Evolutionary conservation across 495 filamentous ascomycete genomes (phyloP).

Genomic region (Penicillium turbatum): DNA sequence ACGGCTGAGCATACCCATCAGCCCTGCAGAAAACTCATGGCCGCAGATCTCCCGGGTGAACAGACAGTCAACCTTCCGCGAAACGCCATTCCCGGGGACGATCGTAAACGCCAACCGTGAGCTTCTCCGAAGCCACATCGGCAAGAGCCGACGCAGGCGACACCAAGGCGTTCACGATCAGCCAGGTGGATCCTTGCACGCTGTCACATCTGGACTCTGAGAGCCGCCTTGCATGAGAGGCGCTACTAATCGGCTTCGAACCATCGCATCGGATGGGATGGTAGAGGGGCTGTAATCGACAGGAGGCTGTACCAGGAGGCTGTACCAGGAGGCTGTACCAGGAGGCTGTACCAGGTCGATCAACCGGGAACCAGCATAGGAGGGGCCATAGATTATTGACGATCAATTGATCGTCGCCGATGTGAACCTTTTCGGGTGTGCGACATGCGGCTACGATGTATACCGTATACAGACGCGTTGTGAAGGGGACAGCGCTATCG

Average conservation of each 20-base stretch:
- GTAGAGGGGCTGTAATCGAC: not conserved
- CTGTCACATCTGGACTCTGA: conserved; percentile 21
- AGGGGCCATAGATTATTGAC: conserved; percentile 3
- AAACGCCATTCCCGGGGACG: conserved; percentile 8
- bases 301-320: not conserved
- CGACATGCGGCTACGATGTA: not conserved
- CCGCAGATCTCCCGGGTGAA: conserved; percentile 15
- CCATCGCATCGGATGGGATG: conserved; percentile 2
- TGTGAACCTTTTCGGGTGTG: not conserved
- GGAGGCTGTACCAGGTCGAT: conserved; percentile 2
- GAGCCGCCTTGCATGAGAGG: conserved; percentile 25
- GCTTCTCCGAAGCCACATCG: conserved; percentile 23
- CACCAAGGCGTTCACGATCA: conserved; percentile 14
- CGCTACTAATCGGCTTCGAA: conserved; percentile 20
- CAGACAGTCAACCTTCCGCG: conserved; percentile 4
- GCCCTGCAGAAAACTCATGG: conserved; percentile 9
- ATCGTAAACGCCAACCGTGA: conserved; percentile 19
- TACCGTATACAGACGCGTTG: not conserved
- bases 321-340: too few species aligned
- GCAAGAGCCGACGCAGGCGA: conserved; percentile 26
- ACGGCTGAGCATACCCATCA: not conserved
- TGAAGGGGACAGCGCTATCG: not conserved
- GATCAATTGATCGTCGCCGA: conserved; percentile 3
- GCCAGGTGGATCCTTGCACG: conserved; percentile 21
- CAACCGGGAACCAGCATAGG: conserved; percentile 7